Percentiles rank a stretch among this genome's conserved stretches.
phyloP scores from a whole-genome alignment of 768 basidiomycete species.

The Pleurotus tuber-regium region DNA sequence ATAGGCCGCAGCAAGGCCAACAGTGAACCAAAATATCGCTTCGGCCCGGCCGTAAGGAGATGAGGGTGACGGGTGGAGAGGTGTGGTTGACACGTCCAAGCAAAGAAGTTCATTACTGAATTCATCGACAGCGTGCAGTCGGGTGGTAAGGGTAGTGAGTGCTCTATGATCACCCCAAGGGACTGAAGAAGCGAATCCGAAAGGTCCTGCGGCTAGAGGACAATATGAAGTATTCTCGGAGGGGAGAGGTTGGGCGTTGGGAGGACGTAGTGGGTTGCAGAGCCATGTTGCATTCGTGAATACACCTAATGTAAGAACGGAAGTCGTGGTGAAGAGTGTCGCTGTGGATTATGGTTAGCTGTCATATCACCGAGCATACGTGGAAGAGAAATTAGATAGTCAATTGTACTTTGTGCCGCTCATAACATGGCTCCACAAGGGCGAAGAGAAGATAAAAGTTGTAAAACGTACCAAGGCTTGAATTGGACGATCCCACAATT shows the following conservation, averaged over 20 bases:
- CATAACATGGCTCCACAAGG: no score
- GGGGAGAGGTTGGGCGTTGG: conserved; percentile 61
- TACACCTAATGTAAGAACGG: conserved; percentile 74
- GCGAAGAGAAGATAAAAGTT: conserved; percentile 5
- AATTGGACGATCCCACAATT: conserved; percentile 60
- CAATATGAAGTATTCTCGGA: conserved; percentile 55
- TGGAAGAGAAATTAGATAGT: no score
- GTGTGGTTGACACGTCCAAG: conserved; percentile 73
- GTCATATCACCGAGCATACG: no score
- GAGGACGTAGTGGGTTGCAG: conserved; percentile 76
- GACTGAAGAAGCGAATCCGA: conserved; percentile 78
- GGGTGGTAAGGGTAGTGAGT: conserved; percentile 82
- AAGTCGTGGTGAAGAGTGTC: conserved; percentile 83
- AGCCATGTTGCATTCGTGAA: conserved; percentile 71
- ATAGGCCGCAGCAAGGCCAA: conserved; percentile 74
- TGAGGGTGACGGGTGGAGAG: conserved; percentile 58
- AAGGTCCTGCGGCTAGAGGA: conserved; percentile 73
- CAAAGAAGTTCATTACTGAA: conserved; percentile 81
- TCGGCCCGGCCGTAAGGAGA: conserved; percentile 65
- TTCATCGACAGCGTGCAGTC: conserved; percentile 87
- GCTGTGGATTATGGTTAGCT: conserved; percentile 39
- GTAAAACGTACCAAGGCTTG: conserved; percentile 59
- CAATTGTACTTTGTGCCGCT: no score
- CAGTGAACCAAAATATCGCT: conserved; percentile 71
- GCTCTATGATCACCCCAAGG: conserved; percentile 63